Evolutionary conservation across 306 rosid genomes (phyloP).

Genomic region (Fagus sylvatica): DNA sequence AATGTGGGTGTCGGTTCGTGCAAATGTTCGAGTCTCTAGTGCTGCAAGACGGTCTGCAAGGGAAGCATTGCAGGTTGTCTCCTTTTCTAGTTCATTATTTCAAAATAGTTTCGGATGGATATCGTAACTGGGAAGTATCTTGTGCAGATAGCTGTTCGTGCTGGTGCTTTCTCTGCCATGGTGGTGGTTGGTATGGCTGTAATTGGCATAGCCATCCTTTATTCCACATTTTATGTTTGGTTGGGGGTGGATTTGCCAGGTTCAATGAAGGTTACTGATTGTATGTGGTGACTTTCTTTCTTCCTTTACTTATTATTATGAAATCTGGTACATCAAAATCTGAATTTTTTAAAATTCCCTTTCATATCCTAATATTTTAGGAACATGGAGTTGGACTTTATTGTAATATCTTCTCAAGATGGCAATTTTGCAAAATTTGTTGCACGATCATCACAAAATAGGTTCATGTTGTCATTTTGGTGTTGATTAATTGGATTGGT

Average conservation of each 20-base stretch:
- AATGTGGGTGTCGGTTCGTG: slow-evolving; percentile 99
- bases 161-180: slow-evolving; percentile 96
- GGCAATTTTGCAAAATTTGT: not conserved
- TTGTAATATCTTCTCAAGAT: slow-evolving; percentile 14
- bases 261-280: slow-evolving; percentile 92
- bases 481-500: not conserved
- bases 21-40: slow-evolving; percentile 97
- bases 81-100: slow-evolving; percentile 25
- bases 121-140: slow-evolving; percentile 30
- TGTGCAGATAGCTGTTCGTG: slow-evolving; percentile 95
- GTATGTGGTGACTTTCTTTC: slow-evolving; percentile 63
- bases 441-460: not conserved
- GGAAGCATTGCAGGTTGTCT: slow-evolving; percentile 94
- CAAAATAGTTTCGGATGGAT: slow-evolving; percentile 26
- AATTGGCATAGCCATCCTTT: slow-evolving; percentile 83
- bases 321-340: not conserved
- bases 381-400: not conserved
- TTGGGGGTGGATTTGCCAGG: slow-evolving; percentile 89
- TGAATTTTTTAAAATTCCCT: not conserved
- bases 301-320: slow-evolving; percentile 23
- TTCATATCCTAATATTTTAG: not conserved
- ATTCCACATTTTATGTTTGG: slow-evolving; percentile 91
- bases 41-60: slow-evolving; percentile 98
- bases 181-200: slow-evolving; percentile 99
- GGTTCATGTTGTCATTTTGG: not conserved